Evolutionary conservation across 768 basidiomycete species (phyloP), one percentile per base, ranked within the genome.

Genomic region (Gloeostereum incarnatum): DNA sequence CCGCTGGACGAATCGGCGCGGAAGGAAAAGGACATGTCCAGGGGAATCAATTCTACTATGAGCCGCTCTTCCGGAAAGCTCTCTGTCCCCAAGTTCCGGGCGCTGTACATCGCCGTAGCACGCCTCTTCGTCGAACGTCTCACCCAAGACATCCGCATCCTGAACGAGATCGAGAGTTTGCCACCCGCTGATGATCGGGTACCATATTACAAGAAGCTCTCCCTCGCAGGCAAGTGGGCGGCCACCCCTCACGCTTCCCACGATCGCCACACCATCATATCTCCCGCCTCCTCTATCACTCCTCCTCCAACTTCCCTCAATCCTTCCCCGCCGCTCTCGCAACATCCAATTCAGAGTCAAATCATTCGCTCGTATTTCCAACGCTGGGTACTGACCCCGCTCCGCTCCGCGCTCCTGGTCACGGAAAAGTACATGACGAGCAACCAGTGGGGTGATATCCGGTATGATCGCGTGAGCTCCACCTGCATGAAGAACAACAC

Each of bases 181-280:
- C 49, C 61, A 1, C 46, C 45, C 0, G 52, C 53, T 6, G 51
- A 52, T 1, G 54, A 57, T 19, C 58, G 54, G n/a, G n/a, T n/a
- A n/a, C n/a, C n/a, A 3, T 52, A 69, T 16, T 46, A 66, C 5
- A 64, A 56, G 44, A 56, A 63, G 22, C 57, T 85, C 16, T 71
- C 71, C 5, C 67, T 82, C 13, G 78, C 69, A 1, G 67, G 67
- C 1, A 87, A 85, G 53, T 85, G 81, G 81, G 81, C 79, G 0
- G 81, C 83, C 0, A 71, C 73, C 2, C 73, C 75, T 8, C 63
- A 53, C 4, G 58, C 62, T 3, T 65, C 75, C 3, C 81, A 83
- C 39, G 83, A 85, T 47, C 66, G 70, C 8, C 59, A 67, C 40
- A 78, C 75, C 3, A 78, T 78, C 51, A 74, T 86, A 69, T 86